Evolutionary conservation across 129 eudicot species (phyloP), one percentile per base, ranked within the genome.

Genomic region (Rutidosis leptorrhynchoides): DNA sequence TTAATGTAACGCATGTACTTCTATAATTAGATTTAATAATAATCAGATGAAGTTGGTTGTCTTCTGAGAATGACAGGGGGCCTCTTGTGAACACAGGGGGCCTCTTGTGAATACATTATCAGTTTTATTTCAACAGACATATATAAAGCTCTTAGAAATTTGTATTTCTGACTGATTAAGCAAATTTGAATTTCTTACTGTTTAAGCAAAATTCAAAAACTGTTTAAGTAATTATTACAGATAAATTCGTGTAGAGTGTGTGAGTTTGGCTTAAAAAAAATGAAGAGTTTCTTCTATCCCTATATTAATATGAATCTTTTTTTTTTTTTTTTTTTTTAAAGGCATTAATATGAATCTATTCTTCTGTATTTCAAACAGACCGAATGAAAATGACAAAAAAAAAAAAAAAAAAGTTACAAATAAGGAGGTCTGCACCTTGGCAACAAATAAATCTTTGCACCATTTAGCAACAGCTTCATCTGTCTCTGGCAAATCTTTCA

Each of bases 391-490:
- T 11, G 25, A 52, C 12, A 22, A 48, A n/a, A 25, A 8, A 2
- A 9, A 33, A 35, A 37, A 22, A 48, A n/a, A 25, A 8, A 2
- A 9, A 33, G 51, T 26, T 15, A 7, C 27, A 58, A 64, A 43
- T 16, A 21, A 37, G 23, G 53, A 69, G 60, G 28, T 45, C 6
- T 21, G 67, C 16, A 92, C 98, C 98, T 92, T 92, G 58, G 75
- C 90, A 42, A 83, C 79, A 58, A 85, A 92, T 43, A 74, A 51
- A 68, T 92, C 96, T 77, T 70, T 92, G 76, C 98, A 92, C 98
- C 98, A 92, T 55, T 88, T 95, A 63, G 98, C 96, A 73, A 88
- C 83, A 30, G 82, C 85, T 71, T 85, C 98, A 73, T 88, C 96
- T 7, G 86, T 71, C 70, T 88, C 87, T 40, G 98, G 98, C 74